Conservation (phyloP, 23 red algal genomes). For the Porphyridium purpureum region DNA sequence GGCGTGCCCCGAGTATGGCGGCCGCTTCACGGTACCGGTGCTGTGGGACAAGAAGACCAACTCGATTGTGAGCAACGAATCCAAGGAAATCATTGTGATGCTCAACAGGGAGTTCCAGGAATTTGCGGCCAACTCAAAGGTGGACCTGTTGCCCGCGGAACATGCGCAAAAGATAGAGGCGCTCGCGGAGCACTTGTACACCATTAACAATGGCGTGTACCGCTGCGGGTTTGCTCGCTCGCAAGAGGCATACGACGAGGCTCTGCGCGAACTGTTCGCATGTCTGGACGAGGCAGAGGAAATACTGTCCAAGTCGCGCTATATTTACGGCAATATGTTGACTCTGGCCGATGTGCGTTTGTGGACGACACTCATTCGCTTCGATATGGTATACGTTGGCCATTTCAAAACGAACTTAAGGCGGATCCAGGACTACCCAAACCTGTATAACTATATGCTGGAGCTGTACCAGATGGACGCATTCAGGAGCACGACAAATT, state of each 20-base stretch:
- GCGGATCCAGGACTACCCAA: conserved; percentile 44
- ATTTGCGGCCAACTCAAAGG: conserved; percentile 30
- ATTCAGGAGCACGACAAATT: conserved; percentile 27
- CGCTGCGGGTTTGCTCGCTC: conserved; percentile 71
- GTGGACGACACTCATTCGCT: conserved; percentile 66
- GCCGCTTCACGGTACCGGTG: conserved; percentile 81
- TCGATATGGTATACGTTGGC: conserved; percentile 68
- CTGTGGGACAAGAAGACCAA: conserved; percentile 74
- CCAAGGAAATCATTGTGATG: conserved; percentile 74
- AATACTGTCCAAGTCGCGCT: conserved; percentile 16
- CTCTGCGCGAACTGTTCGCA: conserved; percentile 41
- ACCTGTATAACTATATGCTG: conserved; percentile 41
- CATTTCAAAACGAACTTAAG: conserved; percentile 81
- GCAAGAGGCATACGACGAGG: conserved; percentile 72
- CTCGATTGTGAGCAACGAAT: conserved; percentile 81
- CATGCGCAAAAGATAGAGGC: conserved; percentile 20
- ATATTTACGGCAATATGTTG: conserved; percentile 31
- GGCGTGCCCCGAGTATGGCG: conserved; percentile 46
- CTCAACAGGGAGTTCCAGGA: conserved; percentile 60
- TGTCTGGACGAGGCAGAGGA: conserved; percentile 54
- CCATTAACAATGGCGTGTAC: conserved; percentile 84
- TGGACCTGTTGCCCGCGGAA: conserved; percentile 44
- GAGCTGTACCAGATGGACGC: conserved; percentile 55
- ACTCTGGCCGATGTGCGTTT: conserved; percentile 77
- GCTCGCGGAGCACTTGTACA: conserved; percentile 57